Base-by-base conservation (phyloP, 2,329 filamentous ascomycete genomes). In the Aspergillus quadrilineatus region DNA sequence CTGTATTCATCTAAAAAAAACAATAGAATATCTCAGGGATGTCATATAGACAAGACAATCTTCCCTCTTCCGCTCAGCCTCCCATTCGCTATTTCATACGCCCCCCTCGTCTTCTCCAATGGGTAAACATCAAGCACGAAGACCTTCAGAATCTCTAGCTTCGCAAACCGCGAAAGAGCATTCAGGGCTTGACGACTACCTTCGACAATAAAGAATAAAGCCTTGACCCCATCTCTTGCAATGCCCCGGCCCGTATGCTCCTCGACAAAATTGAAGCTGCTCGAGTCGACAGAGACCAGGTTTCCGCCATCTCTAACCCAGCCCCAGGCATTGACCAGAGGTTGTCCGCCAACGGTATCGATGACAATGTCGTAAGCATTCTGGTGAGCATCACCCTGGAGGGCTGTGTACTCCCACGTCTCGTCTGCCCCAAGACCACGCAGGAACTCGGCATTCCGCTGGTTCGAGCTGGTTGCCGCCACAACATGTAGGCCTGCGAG, bases 371-470 rank as follows among this genome's bases (percentile, higher is more conserved):
- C 64, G 30, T 63, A 72, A 1, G 14, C 34, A 1, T 48, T 48
- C 6, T 7, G 9, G 2, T 43, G 30, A 0, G 4, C 28, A 7
- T 4, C 29, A 2, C 9, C 9, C 4, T 51, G 50, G 29, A 70
- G 30, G 28, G 50, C 36, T 4, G 48, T 57, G 59, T 77, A 77
- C 63, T 77, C 73, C 29, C 77, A 63, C 2, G 72, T 65, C 44
- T 72, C 69, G 54, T 74, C 68, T 3, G 73, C 76, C 4, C 75
- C 75, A 6, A 78, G 66, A 0, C 45, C 30, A 6, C 53, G 60
- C 42, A 74, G 68, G 12, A 76, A 68, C n/a, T 67, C 60, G 8
- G 58, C 59, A 56, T 77, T 77, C 7, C 67, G 63, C 4, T 26
- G 53, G 10, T 67, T 66, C 10, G 74, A 76, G 45, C 71, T 72